Evolutionary conservation across 176 grass and related monocot genomes (phyloP), one percentile per base, ranked within the genome.

Genomic region (Oryza longistaminata): DNA sequence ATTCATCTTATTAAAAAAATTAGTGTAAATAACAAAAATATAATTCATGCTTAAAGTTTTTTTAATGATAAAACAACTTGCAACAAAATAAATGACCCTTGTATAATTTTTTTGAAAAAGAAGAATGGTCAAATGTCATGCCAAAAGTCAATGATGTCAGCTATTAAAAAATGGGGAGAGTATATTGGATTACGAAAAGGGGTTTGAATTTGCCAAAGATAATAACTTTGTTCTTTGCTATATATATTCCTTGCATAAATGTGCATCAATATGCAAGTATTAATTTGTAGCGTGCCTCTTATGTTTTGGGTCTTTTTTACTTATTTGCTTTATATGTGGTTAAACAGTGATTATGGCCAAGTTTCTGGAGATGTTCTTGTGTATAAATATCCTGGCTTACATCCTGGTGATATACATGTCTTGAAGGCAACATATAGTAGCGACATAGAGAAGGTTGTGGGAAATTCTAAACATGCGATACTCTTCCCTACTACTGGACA

Each of bases 351-450:
- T 14, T 77, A 88, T 3, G 88, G 93, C 10, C 90, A 92, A 43
- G 22, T 92, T 80, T 95, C 90, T 81, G 90, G 88, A 52, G 46
- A 83, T 14, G 88, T 95, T 75, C 93, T 95, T 83, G 88, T 95
- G n/a, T 95, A 92, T 65, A 95, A 90, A 69, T 78, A 90, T 81
- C 93, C 93, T 27, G 90, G 93, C 16, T 73, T 95, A 75, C 90
- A 95, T 50, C 89, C 92, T 34, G 93, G 93, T 19, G 93, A 95
- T 68, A 86, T 95, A 66, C 93, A 95, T 81, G 50, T 70, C 9
- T 74, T 95, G 60, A 87, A 64, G 31, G 79, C 90, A 85, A 88
- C 61, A 3, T 86, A 92, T 64, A 64, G 83, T 52, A 48, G 75
- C 48, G 85, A 62, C 11, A 27, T 95, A 49, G 90, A 92, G 64